Percentiles rank a stretch among this genome's conserved stretches.
phyloP scores from a whole-genome alignment of 2,329 filamentous ascomycete genomes.

The Aspergillus thermomutatus region DNA sequence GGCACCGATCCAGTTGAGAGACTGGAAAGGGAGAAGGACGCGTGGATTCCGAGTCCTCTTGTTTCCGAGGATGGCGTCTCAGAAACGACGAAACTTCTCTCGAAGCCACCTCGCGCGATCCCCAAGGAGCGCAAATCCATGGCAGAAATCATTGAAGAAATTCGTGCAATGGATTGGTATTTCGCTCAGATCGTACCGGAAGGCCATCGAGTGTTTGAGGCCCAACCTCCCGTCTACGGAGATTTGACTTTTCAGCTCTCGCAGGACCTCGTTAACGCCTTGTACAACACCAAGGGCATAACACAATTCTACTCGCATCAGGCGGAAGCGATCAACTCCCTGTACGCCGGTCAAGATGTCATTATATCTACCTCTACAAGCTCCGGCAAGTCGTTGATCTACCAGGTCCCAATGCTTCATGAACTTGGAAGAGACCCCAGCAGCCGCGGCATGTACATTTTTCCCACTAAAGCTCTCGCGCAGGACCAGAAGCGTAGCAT shows the following conservation, averaged over 20 bases:
- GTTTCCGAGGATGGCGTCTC: constrained; percentile 39
- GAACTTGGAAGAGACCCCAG: constrained; percentile 73
- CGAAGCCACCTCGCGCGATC: constrained; percentile 64
- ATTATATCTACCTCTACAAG: constrained; percentile 94
- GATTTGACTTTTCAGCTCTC: constrained; percentile 83
- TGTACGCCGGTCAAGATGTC: constrained; percentile 78
- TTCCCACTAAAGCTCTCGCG: constrained; percentile 92
- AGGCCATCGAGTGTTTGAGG: constrained; percentile 85
- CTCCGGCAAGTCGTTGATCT: constrained; percentile 97
- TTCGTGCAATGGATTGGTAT: constrained; percentile 83
- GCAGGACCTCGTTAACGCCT: constrained; percentile 87
- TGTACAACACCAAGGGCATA: constrained; percentile 89
- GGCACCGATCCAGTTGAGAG: constrained; percentile 63
- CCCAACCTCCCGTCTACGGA: constrained; percentile 76
- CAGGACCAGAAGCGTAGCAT: constrained; percentile 91
- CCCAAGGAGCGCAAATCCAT: constrained; percentile 77
- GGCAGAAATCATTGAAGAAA: constrained; percentile 77
- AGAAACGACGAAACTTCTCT: constrained; percentile 28
- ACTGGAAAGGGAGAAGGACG: constrained; percentile 58
- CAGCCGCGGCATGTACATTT: constrained; percentile 93
- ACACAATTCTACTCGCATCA: constrained; percentile 87
- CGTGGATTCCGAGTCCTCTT: constrained; percentile 61
- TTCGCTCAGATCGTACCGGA: constrained; percentile 88
- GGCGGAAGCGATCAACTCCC: constrained; percentile 84
- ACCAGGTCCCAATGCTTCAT: constrained; percentile 88